Evolutionary conservation across 2,329 filamentous ascomycete genomes (phyloP), one percentile per base, ranked within the genome.

Genomic region (Fonsecaea pedrosoi): DNA sequence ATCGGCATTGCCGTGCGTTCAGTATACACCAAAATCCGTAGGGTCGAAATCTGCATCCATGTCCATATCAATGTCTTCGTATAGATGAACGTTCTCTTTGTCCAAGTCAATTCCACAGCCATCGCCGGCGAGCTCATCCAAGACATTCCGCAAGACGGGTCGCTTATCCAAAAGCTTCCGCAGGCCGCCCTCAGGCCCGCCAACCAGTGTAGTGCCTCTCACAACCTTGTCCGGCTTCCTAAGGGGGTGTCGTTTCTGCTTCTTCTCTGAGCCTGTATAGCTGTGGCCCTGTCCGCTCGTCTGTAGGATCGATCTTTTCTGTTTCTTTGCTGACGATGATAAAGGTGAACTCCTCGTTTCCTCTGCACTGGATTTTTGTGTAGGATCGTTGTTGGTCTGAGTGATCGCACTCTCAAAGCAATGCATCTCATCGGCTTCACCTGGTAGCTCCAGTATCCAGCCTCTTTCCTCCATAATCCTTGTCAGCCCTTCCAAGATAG

Each of bases 401-500:
- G 35, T 64, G 15, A 60, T 76, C 21, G 88, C 86, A 25, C 21
- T 54, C 55, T 89, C 88, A 70, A 92, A 94, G 48, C 81, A 76
- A 79, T 96, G 92, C 35, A 81, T 85, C 9, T 89, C 87, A 7
- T 90, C 77, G 54, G 90, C 91, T 10, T 86, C 83, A 1, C 76
- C 75, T 0, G 87, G 87, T 59, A 98, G 76, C 71, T 96, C 86
- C 71, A 92, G 89, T 15, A 93, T 83, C 94, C 95, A 98, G n/a
- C 85, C 82, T 60, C 86, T 87, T 64, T 84, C 81, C 70, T 94
- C 90, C 82, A 97, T 94, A 48, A 98, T 79, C 2, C 81, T 79
- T 7, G 98, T 85, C 74, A 98, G 92, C 25, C 85, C 85, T 38
- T 86, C 86, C 13, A 99, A 83, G 79, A 98, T 89, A 72, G 93